Base-by-base conservation (phyloP, 257 asterid genomes). In the Mentha longifolia region DNA sequence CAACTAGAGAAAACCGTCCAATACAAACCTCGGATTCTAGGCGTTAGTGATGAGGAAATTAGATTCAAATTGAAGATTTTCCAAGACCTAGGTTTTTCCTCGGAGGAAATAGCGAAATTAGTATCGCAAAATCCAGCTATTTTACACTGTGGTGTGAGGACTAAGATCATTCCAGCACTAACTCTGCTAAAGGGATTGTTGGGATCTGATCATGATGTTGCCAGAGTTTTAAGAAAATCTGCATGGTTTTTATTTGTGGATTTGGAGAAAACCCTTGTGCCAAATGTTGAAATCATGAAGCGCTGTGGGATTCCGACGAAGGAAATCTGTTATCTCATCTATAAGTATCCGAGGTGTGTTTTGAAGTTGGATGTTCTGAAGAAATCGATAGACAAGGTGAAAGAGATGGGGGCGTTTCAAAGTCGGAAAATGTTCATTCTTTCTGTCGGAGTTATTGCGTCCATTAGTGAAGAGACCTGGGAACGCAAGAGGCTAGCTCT, bases 241-340 rank as follows among this genome's bases (percentile, higher is more conserved):
- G 61, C 72, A n/a, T 45, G 79, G 68, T 71, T 63, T 28, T 25
- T 80, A 35, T 19, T 12, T 17, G 6, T 4, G 15, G 64, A 78
- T 17, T 4, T 4, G 15, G 64, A 78, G 22, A 75, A 65, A 46
- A 70, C 22, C n/a, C 3, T 80, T 74, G 15, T 82, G 17, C 81
- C 83, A 0, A 82, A 85, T 65, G 65, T 85, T 11, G 66, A 78
- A 57, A 56, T 73, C 25, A 47, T 85, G 78, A 58, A 71, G 76
- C 1, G 14, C 15, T 43, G 15, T 41, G 90, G 86, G 9, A 42
- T 82, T 30, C 68, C 67, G 17, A 58, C 19, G 72, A 11, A 43
- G 49, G 15, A 43, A 8, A 43, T 43, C 15, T 11, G 49, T 43
- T 43, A 43, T 43, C 9, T 43, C 49, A 43, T 43, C 4, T 43